Conservation (phyloP, 495 filamentous ascomycete species). For the Xeromyces bisporus region DNA sequence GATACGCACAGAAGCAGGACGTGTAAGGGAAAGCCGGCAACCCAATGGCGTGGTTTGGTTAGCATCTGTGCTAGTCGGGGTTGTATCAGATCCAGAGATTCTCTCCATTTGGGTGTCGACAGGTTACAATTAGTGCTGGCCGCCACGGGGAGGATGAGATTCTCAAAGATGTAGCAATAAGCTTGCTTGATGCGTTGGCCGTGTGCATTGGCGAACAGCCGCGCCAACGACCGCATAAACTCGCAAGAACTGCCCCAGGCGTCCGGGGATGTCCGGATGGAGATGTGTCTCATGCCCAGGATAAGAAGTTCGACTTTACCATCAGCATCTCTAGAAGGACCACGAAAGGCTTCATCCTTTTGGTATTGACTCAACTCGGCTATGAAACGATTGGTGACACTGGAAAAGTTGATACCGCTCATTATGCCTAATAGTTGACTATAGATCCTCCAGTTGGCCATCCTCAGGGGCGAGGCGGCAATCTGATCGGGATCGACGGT, state of each 20-base stretch:
- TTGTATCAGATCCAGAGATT: slow-evolving; percentile 61
- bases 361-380: slow-evolving; percentile 61
- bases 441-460: slow-evolving; percentile 91
- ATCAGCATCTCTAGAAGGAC: slow-evolving; percentile 50
- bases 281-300: slow-evolving; percentile 77
- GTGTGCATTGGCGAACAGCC: slow-evolving; percentile 67
- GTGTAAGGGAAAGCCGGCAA: slow-evolving; percentile 67
- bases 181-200: slow-evolving; percentile 80
- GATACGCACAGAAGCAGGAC: slow-evolving; percentile 77
- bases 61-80: slow-evolving; percentile 66
- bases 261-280: slow-evolving; percentile 49
- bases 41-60: slow-evolving; percentile 81
- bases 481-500: slow-evolving; percentile 74
- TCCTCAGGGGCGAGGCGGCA: slow-evolving; percentile 55
- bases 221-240: slow-evolving; percentile 64
- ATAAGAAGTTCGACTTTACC: slow-evolving; percentile 68
- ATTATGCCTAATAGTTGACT: slow-evolving; percentile 83
- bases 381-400: slow-evolving; percentile 67
- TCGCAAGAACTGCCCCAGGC: slow-evolving; percentile 77
- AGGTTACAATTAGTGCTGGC: slow-evolving; percentile 56
- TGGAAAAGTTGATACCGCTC: slow-evolving; percentile 78
- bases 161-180: slow-evolving; percentile 81
- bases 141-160: slow-evolving; percentile 74
- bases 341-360: slow-evolving; percentile 51
- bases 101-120: slow-evolving; percentile 64